Conservation (phyloP, 352 stramenopile genomes). For the Pythium myriotylum region DNA sequence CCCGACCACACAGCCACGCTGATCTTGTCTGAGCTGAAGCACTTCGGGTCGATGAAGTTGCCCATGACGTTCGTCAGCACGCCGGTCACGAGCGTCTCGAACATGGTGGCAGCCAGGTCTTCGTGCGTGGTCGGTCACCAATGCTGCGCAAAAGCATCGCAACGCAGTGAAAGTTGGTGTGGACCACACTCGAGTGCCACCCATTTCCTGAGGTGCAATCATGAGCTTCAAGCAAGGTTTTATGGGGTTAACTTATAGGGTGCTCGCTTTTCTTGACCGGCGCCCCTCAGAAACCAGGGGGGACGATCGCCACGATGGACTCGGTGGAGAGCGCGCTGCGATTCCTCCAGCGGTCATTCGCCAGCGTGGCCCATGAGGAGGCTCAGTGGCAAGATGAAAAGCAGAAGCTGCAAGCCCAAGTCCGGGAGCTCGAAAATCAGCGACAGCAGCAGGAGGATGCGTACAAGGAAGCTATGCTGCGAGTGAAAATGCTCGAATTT, state of each 20-base stretch:
- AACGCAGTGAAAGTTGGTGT: constrained; percentile 8
- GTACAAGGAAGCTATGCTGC: constrained; percentile 85
- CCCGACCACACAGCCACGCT: constrained; percentile 87
- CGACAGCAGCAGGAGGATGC: constrained; percentile 76
- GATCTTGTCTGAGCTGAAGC: constrained; percentile 90
- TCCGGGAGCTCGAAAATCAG: constrained; percentile 80
- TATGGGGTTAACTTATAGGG: constrained; percentile 22
- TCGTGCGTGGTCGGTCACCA: not conserved
- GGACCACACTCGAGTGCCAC: constrained; percentile 17
- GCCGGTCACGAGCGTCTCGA: constrained; percentile 86
- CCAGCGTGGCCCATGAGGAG: constrained; percentile 78
- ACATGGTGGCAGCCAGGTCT: constrained; percentile 44
- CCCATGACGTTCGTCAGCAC: constrained; percentile 85
- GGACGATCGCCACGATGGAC: constrained; percentile 52
- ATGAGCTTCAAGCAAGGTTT: constrained; percentile 29
- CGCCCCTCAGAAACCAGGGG: constrained; percentile 10
- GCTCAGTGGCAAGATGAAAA: constrained; percentile 79
- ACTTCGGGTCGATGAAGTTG: constrained; percentile 86
- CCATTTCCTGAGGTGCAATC: constrained; percentile 21
- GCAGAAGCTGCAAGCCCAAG: constrained; percentile 66
- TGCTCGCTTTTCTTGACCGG: not conserved
- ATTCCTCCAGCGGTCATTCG: constrained; percentile 85
- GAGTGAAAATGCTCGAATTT: constrained; percentile 91
- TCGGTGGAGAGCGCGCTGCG: constrained; percentile 85
- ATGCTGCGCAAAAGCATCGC: not conserved